Conservation (phyloP, 2,329 filamentous ascomycete genomes). For the Chaetomiaceae sp. region DNA sequence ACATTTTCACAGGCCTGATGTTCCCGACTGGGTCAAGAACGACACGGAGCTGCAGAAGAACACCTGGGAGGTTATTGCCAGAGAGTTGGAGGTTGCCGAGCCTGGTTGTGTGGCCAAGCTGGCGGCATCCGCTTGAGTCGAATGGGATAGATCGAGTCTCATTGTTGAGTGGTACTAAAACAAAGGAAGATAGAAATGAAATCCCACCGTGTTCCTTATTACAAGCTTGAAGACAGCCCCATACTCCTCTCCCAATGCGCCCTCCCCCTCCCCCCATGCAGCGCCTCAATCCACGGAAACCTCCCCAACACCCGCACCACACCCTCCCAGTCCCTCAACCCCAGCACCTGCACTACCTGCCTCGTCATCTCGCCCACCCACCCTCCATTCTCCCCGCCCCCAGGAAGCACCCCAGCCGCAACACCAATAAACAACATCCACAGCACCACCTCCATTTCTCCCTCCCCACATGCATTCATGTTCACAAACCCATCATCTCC, state of each 20-base stretch:
- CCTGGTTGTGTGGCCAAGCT: conserved; percentile 28
- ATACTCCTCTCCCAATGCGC: conserved; percentile 8
- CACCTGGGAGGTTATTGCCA: conserved; percentile 29
- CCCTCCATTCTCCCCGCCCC: neutral
- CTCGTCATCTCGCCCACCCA: neutral
- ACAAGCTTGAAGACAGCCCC: no score
- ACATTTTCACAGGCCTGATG: conserved; percentile 21
- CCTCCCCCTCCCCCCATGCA: conserved; percentile 21
- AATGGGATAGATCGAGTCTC: neutral
- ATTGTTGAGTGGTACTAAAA: no score
- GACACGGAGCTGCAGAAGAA: conserved; percentile 24
- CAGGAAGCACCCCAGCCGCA: neutral
- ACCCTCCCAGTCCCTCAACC: neutral
- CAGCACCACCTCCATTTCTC: conserved; percentile 8
- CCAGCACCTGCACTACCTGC: neutral
- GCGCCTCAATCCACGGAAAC: conserved; percentile 27
- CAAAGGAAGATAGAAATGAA: no score
- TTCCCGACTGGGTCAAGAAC: conserved; percentile 26
- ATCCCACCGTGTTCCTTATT: no score
- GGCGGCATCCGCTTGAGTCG: neutral
- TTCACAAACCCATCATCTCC: no score
- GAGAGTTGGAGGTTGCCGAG: conserved; percentile 28
- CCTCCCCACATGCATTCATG: neutral
- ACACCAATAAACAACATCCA: conserved; percentile 16
- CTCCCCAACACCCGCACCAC: neutral